Evolutionary conservation across 169 alveolate genomes (phyloP), one percentile per base, ranked within the genome.

Genomic region (Plasmodium gonderi): DNA sequence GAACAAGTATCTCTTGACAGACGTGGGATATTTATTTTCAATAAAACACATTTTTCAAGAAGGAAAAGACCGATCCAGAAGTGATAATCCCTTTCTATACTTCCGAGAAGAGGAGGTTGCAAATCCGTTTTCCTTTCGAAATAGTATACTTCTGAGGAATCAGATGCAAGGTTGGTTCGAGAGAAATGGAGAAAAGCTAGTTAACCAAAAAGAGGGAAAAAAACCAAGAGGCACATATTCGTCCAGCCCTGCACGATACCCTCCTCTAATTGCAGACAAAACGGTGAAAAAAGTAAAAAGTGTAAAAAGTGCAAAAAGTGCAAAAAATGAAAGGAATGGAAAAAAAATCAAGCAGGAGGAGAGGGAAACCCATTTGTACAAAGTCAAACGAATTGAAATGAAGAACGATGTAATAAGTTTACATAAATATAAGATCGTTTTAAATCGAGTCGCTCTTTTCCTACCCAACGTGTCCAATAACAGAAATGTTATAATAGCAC

Each of bases 1-100:
- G 45, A 83, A 83, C 40, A 72, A 72, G 44, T 83, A 83, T 60
- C 26, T 83, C 6, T 49, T 83, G 7, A 83, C 38, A 0, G 92
- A 83, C 6, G 75, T 72, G 26, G 54, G 49, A 1, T 69, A 49
- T 60, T 26, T 83, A 51, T 83, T 83, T 60, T 83, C 92, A 26
- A 60, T 44, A 29, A 83, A 51, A 26, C 81, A 76, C 42, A 20
- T 45, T n/a, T 54, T 64, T 64, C 12, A 3, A 64, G 9, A 0
- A 8, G 42, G 60, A 40, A 44, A 8, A n/a, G 29, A 14, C 33
- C 14, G 31, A 7, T 3, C 29, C 31, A 44, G 3, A 29, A 36
- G n/a, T 14, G 38, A 60, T 4, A 60, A 36, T 60, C 40, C 0
- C 14, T 60, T 23, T 36, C 36, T 60, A 36, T 11, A 60, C 36